Conservation (phyloP, 192 early-diverging fungal species). For the Martensiomyces pterosporus region DNA sequence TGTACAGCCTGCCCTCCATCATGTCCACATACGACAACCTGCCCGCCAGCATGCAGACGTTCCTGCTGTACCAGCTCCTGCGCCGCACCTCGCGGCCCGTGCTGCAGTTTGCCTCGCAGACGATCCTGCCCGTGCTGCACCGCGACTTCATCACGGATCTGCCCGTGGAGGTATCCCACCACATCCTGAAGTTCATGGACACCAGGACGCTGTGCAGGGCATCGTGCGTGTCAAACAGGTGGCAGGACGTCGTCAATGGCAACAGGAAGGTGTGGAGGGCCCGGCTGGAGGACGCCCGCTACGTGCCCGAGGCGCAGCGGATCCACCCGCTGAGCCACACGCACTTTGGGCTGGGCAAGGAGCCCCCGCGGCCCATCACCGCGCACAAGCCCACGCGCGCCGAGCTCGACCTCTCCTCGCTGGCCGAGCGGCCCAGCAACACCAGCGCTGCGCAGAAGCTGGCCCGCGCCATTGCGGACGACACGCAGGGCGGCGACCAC, state of each 20-base stretch:
- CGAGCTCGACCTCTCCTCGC: constrained; percentile 36
- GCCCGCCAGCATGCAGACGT: constrained; percentile 73
- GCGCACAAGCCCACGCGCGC: constrained; percentile 8
- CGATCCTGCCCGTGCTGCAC: constrained; percentile 87
- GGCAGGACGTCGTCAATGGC: constrained; percentile 75
- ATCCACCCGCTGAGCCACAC: constrained; percentile 38
- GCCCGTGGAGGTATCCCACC: constrained; percentile 65
- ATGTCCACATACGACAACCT: constrained; percentile 77
- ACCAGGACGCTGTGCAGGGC: constrained; percentile 71
- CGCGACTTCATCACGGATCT: constrained; percentile 82
- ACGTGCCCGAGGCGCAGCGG: constrained; percentile 18
- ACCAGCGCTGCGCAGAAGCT: too few relatives aligned
- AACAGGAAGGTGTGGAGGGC: constrained; percentile 50
- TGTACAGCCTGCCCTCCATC: constrained; percentile 51
- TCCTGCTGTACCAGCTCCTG: constrained; percentile 85
- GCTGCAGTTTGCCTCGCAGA: constrained; percentile 85
- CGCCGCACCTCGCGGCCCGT: constrained; percentile 73
- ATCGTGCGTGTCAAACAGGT: constrained; percentile 74
- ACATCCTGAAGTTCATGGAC: constrained; percentile 83
- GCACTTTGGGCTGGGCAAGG: constrained; percentile 36
- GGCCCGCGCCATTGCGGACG: too few relatives aligned
- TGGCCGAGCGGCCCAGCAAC: too few relatives aligned
- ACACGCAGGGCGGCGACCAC: constrained; percentile 2
- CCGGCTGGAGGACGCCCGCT: constrained; percentile 33
- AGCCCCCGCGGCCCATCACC: constrained; percentile 16